Evolutionary conservation across 2,329 filamentous ascomycete species (phyloP), one percentile per base, ranked within the genome.

Genomic region (Colletotrichum sidae): DNA sequence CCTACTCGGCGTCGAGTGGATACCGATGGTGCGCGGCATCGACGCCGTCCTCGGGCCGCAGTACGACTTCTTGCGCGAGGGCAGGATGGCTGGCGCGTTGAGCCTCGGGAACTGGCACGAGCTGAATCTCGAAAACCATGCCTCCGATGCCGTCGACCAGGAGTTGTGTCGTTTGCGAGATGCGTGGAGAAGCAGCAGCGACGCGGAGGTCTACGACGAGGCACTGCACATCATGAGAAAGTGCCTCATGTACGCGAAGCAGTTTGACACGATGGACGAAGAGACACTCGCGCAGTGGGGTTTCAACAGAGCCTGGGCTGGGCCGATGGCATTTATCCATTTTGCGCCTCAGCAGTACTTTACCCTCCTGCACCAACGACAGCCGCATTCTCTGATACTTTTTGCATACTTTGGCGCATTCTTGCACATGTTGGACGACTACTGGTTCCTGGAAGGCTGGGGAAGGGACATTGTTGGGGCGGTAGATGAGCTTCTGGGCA

Each of bases 11-110:
- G 39, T 56, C 2, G 70, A 70, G 13, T 69, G 67, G 68, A 69
- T 70, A 17, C 64, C 67, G 3, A 71, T 70, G 68, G 52, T 69
- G 6, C 68, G 63, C 10, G 70, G 70, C 17, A 42, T 70, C 33
- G 49, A 68, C 1, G 68, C 66, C 15, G 51, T 71, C 8, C 37
- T 70, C 6, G 35, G 3, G 2, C 68, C 67, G 2, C 47, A 53
- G 4, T 55, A 69, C 34, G 49, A 59, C 1, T 17, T 17, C 25
- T 12, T 70, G 7, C 53, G 51, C 5, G 25, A 33, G 7, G 61
- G 69, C 0, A 68, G 59, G 3, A 42, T 71, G 51, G 33, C 10
- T 0, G 8, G 5, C 1, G 5, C 70, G 9, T 15, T 67, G n/a
- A 50, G 44, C 39, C 25, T 68, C 6, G 69, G 70, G 8, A 69